Base-by-base conservation (phyloP, 1,284 basidiomycete species). In the Agaricales sp. region DNA sequence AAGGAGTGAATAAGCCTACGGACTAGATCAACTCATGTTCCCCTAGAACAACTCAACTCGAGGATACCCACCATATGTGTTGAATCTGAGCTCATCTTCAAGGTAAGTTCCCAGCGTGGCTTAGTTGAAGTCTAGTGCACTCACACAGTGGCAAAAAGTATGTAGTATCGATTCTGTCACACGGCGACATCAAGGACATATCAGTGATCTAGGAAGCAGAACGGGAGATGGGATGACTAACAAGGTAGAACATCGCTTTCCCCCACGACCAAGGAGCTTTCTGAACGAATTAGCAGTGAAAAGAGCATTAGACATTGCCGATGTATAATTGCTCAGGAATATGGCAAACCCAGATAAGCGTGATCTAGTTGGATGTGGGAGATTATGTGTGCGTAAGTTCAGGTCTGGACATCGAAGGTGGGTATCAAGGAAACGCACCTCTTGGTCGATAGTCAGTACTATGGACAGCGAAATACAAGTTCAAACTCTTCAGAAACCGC, bases 111-210 rank as follows among this genome's bases (percentile, higher is more conserved):
- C 6, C 14, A 14, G 26, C 26, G n/a, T n/a, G n/a, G n/a, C n/a
- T n/a, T n/a, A n/a, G n/a, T n/a, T 46, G 14, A 30, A 44, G n/a
- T 2, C 13, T 18, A 44, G 20, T 25, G 12, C 6, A 65, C 74
- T 56, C 58, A 79, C 77, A 74, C 53, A 39, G 74, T 72, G 38
- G 68, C 69, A 56, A 65, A 60, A 51, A 79, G 59, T 4, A 69
- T 66, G 58, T 75, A 78, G 58, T 78, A 79, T 20, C 77, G 74
- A 60, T 78, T 79, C 77, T 78, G 50, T 11, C n/a, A 14, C 46
- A 19, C 13, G 18, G 4, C 22, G 8, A 43, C 35, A 47, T 16
- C 43, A 49, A 43, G 22, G 13, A 43, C 3, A 19, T 14, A 44
- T n/a, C n/a, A 4, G 13, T n/a, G n/a, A n/a, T n/a, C 12, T 26